These are phyloP conservation scores for Tylopilus orsonianus DNA, from an alignment of 1,284 basidiomycete genomes.

Conservation along the genomic window DNA sequence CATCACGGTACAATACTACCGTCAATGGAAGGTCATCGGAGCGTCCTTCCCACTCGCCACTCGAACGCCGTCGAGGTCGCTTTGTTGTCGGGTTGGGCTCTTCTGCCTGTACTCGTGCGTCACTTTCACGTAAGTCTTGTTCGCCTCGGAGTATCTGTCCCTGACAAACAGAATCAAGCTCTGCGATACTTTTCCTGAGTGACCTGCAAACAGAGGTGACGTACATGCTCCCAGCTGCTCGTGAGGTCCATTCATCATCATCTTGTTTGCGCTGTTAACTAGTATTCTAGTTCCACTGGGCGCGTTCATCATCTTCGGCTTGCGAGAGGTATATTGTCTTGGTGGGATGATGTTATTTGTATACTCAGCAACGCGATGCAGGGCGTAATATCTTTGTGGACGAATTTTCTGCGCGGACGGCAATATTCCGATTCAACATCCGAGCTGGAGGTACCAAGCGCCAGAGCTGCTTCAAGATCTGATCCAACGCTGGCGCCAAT, in stretches of 20 bases:
- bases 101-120: slow-evolving; percentile 46
- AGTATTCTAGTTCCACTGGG: slow-evolving; percentile 41
- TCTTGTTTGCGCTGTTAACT: slow-evolving; percentile 3
- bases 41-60: slow-evolving; percentile 43
- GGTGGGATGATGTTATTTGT: neutral
- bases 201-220: slow-evolving; percentile 36
- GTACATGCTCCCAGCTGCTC: slow-evolving; percentile 51
- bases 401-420: slow-evolving; percentile 4
- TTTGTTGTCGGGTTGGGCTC: slow-evolving; percentile 39
- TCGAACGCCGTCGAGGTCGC: slow-evolving; percentile 34
- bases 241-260: slow-evolving; percentile 35
- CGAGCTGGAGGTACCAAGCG: slow-evolving; percentile 25
- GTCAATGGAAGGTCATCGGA: slow-evolving; percentile 36
- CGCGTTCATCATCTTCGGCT: slow-evolving; percentile 46
- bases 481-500: slow-evolving; percentile 8
- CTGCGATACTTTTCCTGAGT: slow-evolving; percentile 43
- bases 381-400: slow-evolving; percentile 24
- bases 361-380: slow-evolving; percentile 7
- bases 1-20: slow-evolving; percentile 38
- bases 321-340: slow-evolving; percentile 39
- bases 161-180: slow-evolving; percentile 28
- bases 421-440: slow-evolving; percentile 10
- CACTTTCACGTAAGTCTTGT: slow-evolving; percentile 40
- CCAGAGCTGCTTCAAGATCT: slow-evolving; percentile 20
- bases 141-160: neutral